Evolutionary conservation across 805 yeast species (phyloP).

Genomic region (Dipodascus albidus): DNA sequence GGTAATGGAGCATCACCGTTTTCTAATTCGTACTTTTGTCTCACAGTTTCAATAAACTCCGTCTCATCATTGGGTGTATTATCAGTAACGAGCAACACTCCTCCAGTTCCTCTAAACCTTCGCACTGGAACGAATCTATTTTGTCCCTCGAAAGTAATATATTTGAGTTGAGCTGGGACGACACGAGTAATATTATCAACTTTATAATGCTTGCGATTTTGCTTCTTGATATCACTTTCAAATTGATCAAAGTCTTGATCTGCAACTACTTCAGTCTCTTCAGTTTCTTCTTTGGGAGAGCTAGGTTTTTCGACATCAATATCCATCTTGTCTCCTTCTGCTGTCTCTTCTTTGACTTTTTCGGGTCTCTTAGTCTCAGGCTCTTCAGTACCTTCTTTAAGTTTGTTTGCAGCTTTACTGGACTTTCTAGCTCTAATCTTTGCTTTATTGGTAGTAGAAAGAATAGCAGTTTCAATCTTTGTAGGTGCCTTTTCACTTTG

Average conservation of each 20-base stretch:
- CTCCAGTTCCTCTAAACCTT: constrained; percentile 39
- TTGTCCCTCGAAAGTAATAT: constrained; percentile 52
- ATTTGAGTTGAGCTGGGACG: constrained; percentile 77
- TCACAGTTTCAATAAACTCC: constrained; percentile 67
- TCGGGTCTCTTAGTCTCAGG: constrained; percentile 29
- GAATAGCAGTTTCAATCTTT: constrained; percentile 82
- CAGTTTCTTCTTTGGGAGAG: constrained; percentile 6
- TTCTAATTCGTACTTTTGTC: constrained; percentile 61
- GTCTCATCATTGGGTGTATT: constrained; percentile 30
- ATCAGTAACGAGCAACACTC: constrained; percentile 25
- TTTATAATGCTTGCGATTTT: constrained; percentile 32
- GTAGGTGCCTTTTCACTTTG: constrained; percentile 74
- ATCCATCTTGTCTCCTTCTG: constrained; percentile 20
- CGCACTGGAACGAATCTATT: constrained; percentile 76
- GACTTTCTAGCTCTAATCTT: constrained; percentile 77
- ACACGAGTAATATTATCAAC: constrained; percentile 78
- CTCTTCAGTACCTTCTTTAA: constrained; percentile 33
- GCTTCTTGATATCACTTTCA: constrained; percentile 6
- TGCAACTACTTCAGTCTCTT: constrained; percentile 4
- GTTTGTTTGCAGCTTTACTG: constrained; percentile 39
- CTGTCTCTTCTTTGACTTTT: constrained; percentile 15
- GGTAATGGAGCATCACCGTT: constrained; percentile 41
- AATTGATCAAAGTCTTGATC: constrained; percentile 9
- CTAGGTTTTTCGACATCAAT: constrained; percentile 11
- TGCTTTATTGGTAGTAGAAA: constrained; percentile 90